These are phyloP conservation scores for Solanum clarkiae DNA, from an alignment of 257 asterid species.

Conservation along the genomic window DNA sequence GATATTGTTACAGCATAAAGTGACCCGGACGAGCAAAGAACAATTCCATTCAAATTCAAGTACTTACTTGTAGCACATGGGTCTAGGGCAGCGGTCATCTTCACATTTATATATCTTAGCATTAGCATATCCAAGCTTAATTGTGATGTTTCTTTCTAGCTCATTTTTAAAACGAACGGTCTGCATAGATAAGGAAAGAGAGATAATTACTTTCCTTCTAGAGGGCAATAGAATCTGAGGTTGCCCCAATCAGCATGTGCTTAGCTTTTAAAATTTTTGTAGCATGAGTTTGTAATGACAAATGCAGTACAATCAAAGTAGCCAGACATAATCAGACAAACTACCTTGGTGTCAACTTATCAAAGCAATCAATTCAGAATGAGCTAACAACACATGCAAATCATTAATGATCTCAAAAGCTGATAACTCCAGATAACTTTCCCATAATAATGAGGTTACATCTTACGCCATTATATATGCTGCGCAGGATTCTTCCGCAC, in stretches of 20 bases:
- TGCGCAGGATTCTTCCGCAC: not conserved
- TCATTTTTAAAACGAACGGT: slow-evolving; percentile 98
- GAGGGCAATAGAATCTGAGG: not conserved
- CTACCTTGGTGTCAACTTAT: not conserved
- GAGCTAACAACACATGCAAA: not conserved
- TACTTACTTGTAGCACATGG: slow-evolving; percentile 91
- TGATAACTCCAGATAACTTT: not conserved
- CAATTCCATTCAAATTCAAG: not conserved
- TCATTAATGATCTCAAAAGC: not conserved
- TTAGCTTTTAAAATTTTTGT: not conserved
- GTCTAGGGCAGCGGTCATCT: slow-evolving; percentile 89
- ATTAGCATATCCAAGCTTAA: slow-evolving; percentile 98
- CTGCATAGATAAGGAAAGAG: slow-evolving; percentile 21
- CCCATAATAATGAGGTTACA: not conserved
- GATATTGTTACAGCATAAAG: not conserved
- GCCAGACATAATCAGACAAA: not conserved
- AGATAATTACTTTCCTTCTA: not conserved
- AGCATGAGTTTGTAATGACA: not conserved
- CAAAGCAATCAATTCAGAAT: not conserved
- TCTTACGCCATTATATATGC: not conserved
- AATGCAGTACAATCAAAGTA: not conserved
- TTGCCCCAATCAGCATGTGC: not conserved
- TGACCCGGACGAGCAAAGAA: not conserved
- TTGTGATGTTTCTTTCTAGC: slow-evolving; percentile 91
- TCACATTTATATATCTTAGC: slow-evolving; percentile 95